Percentiles rank a stretch among this genome's conserved stretches.
Conservation (phyloP, 495 filamentous ascomycete genomes). For the Penicillium parvum region DNA sequence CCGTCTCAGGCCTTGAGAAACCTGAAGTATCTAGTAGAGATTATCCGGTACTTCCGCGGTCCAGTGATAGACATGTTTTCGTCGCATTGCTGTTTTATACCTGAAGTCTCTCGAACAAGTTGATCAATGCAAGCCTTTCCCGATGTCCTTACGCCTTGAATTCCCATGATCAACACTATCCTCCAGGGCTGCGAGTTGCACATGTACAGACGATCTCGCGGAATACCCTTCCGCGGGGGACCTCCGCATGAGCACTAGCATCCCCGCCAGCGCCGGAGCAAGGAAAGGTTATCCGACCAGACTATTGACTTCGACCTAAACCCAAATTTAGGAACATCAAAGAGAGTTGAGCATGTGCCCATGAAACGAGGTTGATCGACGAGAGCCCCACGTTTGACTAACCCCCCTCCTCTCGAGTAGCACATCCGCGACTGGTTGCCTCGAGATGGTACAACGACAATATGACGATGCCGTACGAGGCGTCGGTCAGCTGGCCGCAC, state of each 20-base stretch:
- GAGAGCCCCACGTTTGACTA: not conserved
- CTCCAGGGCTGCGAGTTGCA: too few species aligned
- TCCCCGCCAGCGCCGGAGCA: not conserved
- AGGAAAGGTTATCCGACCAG: conserved; percentile 1
- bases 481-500: not conserved
- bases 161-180: too few species aligned
- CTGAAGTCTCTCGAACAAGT: too few species aligned
- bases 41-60: too few species aligned
- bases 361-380: not conserved
- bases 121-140: too few species aligned
- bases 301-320: conserved; percentile 4
- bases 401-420: not conserved
- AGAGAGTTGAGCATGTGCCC: not conserved
- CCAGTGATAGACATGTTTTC: too few species aligned
- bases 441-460: not conserved
- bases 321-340: conserved; percentile 5
- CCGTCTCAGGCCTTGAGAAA: too few species aligned
- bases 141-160: too few species aligned
- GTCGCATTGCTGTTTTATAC: too few species aligned
- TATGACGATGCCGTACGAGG: not conserved
- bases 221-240: too few species aligned
- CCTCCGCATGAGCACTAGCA: not conserved
- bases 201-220: too few species aligned
- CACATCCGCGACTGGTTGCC: not conserved
- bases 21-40: too few species aligned